Conservation (phyloP, 345 rosid species). For the Iberis pinnata region DNA sequence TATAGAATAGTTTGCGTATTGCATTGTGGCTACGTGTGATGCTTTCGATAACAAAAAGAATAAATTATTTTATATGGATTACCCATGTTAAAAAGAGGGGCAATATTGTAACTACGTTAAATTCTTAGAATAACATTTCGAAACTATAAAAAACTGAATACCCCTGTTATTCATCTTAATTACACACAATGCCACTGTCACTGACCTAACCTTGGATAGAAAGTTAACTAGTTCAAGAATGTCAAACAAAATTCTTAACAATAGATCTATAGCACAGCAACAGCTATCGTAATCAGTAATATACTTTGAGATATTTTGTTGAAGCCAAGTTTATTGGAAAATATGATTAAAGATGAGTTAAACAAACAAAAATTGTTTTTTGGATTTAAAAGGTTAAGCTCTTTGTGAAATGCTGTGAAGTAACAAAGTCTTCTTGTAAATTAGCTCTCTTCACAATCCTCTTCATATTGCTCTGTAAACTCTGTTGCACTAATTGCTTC, state of each 20-base stretch:
- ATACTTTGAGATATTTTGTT: too few relatives aligned
- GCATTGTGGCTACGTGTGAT: too few relatives aligned
- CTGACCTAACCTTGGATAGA: conserved; percentile 12
- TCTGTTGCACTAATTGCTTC: conserved; percentile 78
- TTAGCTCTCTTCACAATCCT: conserved; percentile 88
- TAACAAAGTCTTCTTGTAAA: conserved; percentile 75
- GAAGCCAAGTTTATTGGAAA: not conserved
- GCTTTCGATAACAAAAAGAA: too few relatives aligned
- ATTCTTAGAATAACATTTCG: too few relatives aligned
- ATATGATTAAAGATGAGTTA: conserved; percentile 1
- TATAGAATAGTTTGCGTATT: too few relatives aligned
- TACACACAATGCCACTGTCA: conserved; percentile 14
- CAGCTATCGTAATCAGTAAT: too few relatives aligned
- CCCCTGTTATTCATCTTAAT: not conserved
- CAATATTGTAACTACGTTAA: too few relatives aligned
- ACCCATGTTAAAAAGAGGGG: too few relatives aligned
- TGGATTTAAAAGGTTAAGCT: conserved; percentile 63
- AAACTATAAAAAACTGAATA: not conserved
- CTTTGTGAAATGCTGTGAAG: conserved; percentile 82
- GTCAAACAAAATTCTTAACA: not conserved
- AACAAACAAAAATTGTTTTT: not conserved
- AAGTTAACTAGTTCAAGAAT: conserved; percentile 10
- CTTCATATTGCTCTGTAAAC: conserved; percentile 86
- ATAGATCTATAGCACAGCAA: too few relatives aligned
- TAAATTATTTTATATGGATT: too few relatives aligned